Evolutionary conservation across 2,329 filamentous ascomycete species (phyloP).

Genomic region (Chrysoporthe puriensis): DNA sequence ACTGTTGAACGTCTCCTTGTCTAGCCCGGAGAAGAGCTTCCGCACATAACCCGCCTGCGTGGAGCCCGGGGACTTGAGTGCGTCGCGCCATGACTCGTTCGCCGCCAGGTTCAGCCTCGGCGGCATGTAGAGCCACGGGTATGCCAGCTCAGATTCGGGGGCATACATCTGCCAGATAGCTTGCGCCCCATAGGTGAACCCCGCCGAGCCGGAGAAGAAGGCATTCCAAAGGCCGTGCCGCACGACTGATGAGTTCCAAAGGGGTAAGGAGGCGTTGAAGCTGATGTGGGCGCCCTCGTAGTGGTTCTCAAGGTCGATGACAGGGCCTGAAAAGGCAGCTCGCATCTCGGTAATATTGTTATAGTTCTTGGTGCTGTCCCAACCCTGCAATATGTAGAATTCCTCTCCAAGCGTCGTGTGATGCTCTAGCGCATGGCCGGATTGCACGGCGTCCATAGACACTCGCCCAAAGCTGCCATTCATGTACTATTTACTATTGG

Average conservation of each 20-base stretch:
- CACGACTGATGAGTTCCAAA: constrained; percentile 10
- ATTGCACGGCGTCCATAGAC: constrained; percentile 13
- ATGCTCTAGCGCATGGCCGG: background rate
- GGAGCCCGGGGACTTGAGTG: constrained; percentile 1
- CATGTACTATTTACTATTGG: background rate
- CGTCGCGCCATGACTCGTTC: constrained; percentile 13
- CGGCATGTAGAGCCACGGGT: constrained; percentile 6
- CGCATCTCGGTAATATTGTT: constrained; percentile 13
- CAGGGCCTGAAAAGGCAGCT: constrained; percentile 10
- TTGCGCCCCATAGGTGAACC: constrained; percentile 14
- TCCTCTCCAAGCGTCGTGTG: background rate
- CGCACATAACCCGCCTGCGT: constrained; percentile 6
- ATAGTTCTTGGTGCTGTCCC: constrained; percentile 12
- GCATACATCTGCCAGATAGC: constrained; percentile 17
- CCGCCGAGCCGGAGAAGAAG: constrained; percentile 7
- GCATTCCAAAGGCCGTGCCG: constrained; percentile 17
- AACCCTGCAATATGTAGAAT: background rate
- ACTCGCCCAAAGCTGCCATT: constrained; percentile 10
- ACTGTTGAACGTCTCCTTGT: background rate
- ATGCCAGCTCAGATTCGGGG: constrained; percentile 1
- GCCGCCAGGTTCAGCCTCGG: background rate
- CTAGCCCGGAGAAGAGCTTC: constrained; percentile 3
- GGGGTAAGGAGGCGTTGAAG: constrained; percentile 7
- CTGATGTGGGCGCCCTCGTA: constrained; percentile 9
- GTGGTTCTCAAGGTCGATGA: constrained; percentile 12